Percentiles rank a stretch among this genome's conserved stretches.
Conservation (phyloP, 345 rosid genomes). For the Lumnitzera littorea region DNA sequence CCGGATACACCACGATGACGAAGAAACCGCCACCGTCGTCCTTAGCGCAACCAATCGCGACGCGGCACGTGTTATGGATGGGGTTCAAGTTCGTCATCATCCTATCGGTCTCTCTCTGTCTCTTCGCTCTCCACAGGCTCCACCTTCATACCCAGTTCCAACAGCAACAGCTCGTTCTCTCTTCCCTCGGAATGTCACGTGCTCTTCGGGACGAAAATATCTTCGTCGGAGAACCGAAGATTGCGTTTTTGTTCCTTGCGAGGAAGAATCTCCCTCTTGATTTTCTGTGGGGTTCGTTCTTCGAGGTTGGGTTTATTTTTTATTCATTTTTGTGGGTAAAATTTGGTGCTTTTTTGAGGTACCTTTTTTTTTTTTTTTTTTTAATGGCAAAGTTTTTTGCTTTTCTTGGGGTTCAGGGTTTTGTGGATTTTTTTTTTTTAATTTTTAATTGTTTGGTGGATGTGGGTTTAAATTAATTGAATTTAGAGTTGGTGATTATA, state of each 20-base stretch:
- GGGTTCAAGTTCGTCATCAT: conserved; percentile 57
- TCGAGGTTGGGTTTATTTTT: conserved; percentile 34
- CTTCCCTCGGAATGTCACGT: conserved; percentile 7
- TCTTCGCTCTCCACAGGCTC: conserved; percentile 43
- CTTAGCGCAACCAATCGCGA: conserved; percentile 6
- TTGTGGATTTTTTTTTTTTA: no score
- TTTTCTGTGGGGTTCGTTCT: conserved; percentile 68
- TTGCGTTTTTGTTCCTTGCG: conserved; percentile 56
- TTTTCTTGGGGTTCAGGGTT: no score
- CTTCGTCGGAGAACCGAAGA: conserved; percentile 44
- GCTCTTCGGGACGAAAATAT: conserved; percentile 19
- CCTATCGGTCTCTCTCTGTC: conserved; percentile 43
- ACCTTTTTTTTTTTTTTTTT: not conserved
- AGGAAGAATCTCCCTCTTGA: conserved; percentile 55
- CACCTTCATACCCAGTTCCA: conserved; percentile 23
- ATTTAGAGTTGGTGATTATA: no score
- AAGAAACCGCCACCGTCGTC: conserved; percentile 26
- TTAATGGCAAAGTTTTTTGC: not conserved
- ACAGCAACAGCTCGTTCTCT: not conserved
- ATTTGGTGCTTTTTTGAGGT: not conserved
- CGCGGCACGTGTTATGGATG: conserved; percentile 41
- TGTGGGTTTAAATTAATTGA: no score
- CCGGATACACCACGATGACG: conserved; percentile 21
- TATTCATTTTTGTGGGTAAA: not conserved
- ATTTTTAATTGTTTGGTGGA: no score